Conservation (phyloP, 768 basidiomycete species). For the Russula brevipes region DNA sequence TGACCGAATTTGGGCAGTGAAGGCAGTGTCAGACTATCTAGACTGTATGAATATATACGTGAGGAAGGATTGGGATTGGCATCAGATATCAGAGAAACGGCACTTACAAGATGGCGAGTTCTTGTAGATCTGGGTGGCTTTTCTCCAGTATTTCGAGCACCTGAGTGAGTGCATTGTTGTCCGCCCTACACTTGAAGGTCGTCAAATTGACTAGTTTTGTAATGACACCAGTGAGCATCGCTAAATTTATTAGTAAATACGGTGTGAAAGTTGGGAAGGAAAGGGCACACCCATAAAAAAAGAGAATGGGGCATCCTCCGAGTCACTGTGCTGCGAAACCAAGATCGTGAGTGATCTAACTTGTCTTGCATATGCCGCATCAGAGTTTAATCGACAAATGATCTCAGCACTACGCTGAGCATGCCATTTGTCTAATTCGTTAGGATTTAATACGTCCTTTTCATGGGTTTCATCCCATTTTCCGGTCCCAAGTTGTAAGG, state of each 20-base stretch:
- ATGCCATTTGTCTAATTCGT: too few relatives aligned
- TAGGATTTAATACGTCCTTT: too few relatives aligned
- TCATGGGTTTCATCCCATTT: too few relatives aligned
- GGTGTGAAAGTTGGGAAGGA: too few relatives aligned
- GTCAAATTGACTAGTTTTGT: not conserved
- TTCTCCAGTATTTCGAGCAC: not conserved
- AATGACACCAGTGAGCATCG: not conserved
- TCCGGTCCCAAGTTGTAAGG: too few relatives aligned
- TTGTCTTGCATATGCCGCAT: not conserved
- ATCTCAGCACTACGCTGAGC: too few relatives aligned
- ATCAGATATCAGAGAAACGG: not conserved
- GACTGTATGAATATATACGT: not conserved
- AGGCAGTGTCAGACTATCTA: not conserved
- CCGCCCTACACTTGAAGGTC: not conserved
- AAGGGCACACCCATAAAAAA: not conserved
- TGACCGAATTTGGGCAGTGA: not conserved
- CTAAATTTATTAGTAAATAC: too few relatives aligned
- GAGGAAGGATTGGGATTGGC: too few relatives aligned
- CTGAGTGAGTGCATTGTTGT: not conserved
- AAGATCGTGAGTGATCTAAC: not conserved
- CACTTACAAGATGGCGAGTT: not conserved
- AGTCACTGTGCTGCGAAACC: not conserved
- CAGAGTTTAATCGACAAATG: too few relatives aligned
- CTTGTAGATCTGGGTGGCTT: not conserved
- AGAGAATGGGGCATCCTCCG: not conserved